A percentile compares a stretch with the other conserved stretches of the same genome.
Conservation (phyloP, 2,329 filamentous ascomycete genomes). For the Xylariaceae sp. region DNA sequence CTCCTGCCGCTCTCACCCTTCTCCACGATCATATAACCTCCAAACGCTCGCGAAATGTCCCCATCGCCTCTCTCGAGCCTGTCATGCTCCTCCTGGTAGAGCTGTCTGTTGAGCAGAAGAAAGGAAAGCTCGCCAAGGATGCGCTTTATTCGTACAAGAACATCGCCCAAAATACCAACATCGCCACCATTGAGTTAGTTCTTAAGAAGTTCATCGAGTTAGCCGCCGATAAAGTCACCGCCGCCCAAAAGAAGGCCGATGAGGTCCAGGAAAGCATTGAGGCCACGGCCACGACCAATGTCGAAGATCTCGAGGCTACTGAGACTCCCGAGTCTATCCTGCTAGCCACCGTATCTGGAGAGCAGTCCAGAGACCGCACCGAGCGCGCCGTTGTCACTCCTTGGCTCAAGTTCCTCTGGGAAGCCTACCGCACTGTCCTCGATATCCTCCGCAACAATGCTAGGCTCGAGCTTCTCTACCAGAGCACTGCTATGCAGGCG, state of each 20-base stretch:
- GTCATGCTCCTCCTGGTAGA: constrained; percentile 98
- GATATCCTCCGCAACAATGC: constrained; percentile 99
- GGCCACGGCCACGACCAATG: constrained; percentile 72
- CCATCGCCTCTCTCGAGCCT: constrained; percentile 93
- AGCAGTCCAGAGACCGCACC: constrained; percentile 96
- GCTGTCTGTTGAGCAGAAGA: constrained; percentile 94
- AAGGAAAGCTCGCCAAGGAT: constrained; percentile 98
- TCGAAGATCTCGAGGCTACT: constrained; percentile 95
- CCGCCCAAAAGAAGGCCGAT: constrained; percentile 94
- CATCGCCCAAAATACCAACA: constrained; percentile 98
- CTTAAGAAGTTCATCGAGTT: constrained; percentile 98
- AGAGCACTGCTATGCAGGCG: constrained; percentile 95
- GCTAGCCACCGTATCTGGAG: constrained; percentile 94
- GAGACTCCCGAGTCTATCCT: constrained; percentile 99
- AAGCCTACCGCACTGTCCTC: constrained; percentile 97
- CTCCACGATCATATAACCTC: constrained; percentile 99
- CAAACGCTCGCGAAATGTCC: constrained; percentile 96
- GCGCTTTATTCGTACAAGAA: constrained; percentile 99
- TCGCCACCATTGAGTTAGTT: constrained; percentile 96
- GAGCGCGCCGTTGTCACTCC: constrained; percentile 98
- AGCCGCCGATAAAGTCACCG: constrained; percentile 93
- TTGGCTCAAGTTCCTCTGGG: constrained; percentile 99
- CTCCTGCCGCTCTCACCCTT: constrained; percentile 87
- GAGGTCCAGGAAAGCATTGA: constrained; percentile 90
- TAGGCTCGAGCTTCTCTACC: constrained; percentile 95